phyloP scores from a whole-genome alignment of 2,329 filamentous ascomycete species.

The Colletotrichum noveboracense region DNA sequence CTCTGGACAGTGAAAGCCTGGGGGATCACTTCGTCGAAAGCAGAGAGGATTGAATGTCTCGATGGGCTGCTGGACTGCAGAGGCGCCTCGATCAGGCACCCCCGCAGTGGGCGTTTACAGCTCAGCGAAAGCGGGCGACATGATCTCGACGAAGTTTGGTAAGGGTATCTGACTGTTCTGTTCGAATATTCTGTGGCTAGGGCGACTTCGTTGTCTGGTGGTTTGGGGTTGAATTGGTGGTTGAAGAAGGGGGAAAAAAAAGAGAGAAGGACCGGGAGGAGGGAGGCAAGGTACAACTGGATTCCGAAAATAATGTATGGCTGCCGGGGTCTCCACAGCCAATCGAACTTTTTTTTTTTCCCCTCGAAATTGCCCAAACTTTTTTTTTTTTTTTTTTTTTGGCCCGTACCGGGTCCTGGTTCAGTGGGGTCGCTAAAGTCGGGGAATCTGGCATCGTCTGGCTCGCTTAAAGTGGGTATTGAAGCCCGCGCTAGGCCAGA shows the following conservation, averaged over 20 bases:
- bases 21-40: conserved; percentile 66
- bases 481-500: neutral
- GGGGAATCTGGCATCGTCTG: conserved; percentile 11
- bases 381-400: conserved; percentile 31
- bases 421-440: neutral
- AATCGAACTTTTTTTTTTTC: conserved; percentile 10
- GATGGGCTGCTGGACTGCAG: conserved; percentile 88
- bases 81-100: conserved; percentile 49
- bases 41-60: conserved; percentile 62
- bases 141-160: conserved; percentile 77
- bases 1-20: conserved; percentile 57
- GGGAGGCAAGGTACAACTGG: conserved; percentile 26
- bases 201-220: conserved; percentile 72
- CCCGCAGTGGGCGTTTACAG: conserved; percentile 91
- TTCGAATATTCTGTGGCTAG: conserved; percentile 27
- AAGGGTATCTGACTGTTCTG: conserved; percentile 36
- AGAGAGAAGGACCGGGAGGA: conserved; percentile 24
- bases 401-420: conserved; percentile 25
- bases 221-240: conserved; percentile 36
- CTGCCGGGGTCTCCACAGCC: conserved; percentile 9
- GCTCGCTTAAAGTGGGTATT: conserved; percentile 11
- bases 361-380: neutral
- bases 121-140: conserved; percentile 78
- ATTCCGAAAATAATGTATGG: conserved; percentile 21
- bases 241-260: conserved; percentile 34